Evolutionary conservation across 2,329 filamentous ascomycete species (phyloP).

Genomic region (Colletotrichum eleusines): DNA sequence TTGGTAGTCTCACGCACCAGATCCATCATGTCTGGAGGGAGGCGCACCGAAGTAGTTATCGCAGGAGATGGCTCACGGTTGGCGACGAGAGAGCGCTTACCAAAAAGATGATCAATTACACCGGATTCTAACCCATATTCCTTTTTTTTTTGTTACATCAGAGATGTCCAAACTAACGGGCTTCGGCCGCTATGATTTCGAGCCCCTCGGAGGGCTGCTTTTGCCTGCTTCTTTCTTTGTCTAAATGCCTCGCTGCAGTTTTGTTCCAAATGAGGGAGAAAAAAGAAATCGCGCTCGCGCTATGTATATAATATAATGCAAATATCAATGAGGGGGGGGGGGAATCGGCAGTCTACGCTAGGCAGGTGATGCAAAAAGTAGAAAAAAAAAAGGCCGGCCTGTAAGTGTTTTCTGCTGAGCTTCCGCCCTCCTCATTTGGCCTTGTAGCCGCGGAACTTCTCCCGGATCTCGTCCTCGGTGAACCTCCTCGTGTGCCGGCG

Average conservation of each 20-base stretch:
- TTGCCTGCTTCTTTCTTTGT: neutral
- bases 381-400: neutral
- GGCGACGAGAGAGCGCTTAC: neutral
- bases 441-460: slow-evolving; percentile 60
- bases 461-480: slow-evolving; percentile 71
- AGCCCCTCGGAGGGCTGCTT: neutral
- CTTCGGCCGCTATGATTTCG: neutral
- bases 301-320: neutral
- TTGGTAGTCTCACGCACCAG: neutral
- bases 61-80: neutral
- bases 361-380: neutral
- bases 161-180: neutral
- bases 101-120: neutral
- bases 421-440: neutral
- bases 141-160: neutral
- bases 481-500: slow-evolving; percentile 75
- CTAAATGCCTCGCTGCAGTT: neutral
- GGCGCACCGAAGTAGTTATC: neutral
- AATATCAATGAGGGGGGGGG: neutral
- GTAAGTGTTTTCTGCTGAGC: no score
- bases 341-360: neutral
- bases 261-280: neutral
- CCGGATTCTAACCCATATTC: neutral
- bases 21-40: no score
- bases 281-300: neutral